These are phyloP conservation scores for Hypoxylon rubiginosum DNA, from an alignment of 2,329 filamentous ascomycete species.

Conservation along the genomic window DNA sequence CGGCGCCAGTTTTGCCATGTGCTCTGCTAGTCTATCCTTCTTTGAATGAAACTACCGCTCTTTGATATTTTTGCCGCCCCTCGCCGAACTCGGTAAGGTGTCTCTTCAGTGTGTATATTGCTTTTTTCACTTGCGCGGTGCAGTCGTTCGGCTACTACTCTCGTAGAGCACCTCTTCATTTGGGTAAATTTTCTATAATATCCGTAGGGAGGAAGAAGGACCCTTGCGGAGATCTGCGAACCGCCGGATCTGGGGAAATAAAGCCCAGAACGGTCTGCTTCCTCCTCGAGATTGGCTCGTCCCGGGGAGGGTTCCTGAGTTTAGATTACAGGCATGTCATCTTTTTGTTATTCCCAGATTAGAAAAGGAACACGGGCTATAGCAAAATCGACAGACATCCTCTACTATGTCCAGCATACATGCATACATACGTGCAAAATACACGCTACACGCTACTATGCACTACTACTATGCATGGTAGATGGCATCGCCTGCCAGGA, in stretches of 20 bases:
- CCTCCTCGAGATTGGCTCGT: conserved; percentile 11
- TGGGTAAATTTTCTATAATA: conserved; percentile 35
- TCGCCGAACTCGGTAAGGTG: conserved; percentile 17
- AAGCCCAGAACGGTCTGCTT: conserved; percentile 35
- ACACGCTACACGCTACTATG: conserved; percentile 6
- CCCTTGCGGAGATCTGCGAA: conserved; percentile 39
- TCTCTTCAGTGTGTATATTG: conserved; percentile 1
- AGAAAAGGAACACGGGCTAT: conserved; percentile 15
- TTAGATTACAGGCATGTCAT: conserved; percentile 2
- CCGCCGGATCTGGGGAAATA: conserved; percentile 35
- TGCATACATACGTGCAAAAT: neutral
- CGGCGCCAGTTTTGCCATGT: conserved; percentile 33
- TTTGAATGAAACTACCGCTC: conserved; percentile 27
- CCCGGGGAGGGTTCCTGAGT: conserved; percentile 11
- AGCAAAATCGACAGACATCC: neutral
- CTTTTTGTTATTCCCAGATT: conserved; percentile 24
- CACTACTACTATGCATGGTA: conserved; percentile 17
- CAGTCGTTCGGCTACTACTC: conserved; percentile 17
- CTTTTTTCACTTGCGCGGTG: conserved; percentile 19
- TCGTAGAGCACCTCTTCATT: conserved; percentile 25
- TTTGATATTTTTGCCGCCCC: conserved; percentile 31
- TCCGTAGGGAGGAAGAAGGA: conserved; percentile 31
- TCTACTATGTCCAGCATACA: conserved; percentile 7
- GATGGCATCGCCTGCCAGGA: conserved; percentile 4
- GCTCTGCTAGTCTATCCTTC: conserved; percentile 13